Evolutionary conservation across 1,284 basidiomycete species (phyloP).

Genomic region (Inonotus hispidus): DNA sequence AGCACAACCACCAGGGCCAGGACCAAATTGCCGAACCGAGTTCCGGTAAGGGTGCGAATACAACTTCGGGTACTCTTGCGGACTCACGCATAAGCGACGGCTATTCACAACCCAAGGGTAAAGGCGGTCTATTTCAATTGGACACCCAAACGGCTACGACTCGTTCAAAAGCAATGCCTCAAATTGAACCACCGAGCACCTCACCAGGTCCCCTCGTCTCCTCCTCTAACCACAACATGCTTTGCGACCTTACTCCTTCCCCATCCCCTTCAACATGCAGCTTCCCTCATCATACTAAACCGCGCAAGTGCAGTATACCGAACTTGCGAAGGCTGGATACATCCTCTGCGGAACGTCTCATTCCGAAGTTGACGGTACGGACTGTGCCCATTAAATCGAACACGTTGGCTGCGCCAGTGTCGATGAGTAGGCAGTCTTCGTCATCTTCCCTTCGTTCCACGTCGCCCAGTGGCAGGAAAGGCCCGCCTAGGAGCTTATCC

Average conservation of each 20-base stretch:
- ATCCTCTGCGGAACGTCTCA: constrained; percentile 47
- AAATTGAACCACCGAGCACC: constrained; percentile 49
- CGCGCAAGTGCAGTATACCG: constrained; percentile 49
- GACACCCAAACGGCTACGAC: constrained; percentile 48
- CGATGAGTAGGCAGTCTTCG: constrained; percentile 21
- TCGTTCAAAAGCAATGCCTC: constrained; percentile 45
- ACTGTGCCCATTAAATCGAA: constrained; percentile 51
- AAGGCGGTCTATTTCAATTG: constrained; percentile 57
- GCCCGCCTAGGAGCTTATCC: constrained; percentile 10
- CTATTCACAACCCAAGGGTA: constrained; percentile 22
- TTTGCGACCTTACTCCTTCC: constrained; percentile 45
- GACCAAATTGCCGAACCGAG: constrained; percentile 17
- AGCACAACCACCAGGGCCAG: constrained; percentile 20
- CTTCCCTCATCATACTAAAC: constrained; percentile 50
- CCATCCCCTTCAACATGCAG: constrained; percentile 59
- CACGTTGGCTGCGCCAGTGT: constrained; percentile 50
- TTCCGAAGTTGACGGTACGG: constrained; percentile 55
- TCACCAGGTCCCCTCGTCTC: constrained; percentile 25
- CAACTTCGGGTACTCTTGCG: neutral
- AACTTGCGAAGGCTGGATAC: constrained; percentile 57
- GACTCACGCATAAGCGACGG: constrained; percentile 19
- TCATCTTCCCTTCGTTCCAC: constrained; percentile 38
- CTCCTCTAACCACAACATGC: constrained; percentile 17
- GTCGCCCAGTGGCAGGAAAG: constrained; percentile 37
- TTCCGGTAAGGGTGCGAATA: too few relatives aligned